Evolutionary conservation across 345 rosid species (phyloP), one percentile per base, ranked within the genome.

Genomic region (Lepidium didymum): DNA sequence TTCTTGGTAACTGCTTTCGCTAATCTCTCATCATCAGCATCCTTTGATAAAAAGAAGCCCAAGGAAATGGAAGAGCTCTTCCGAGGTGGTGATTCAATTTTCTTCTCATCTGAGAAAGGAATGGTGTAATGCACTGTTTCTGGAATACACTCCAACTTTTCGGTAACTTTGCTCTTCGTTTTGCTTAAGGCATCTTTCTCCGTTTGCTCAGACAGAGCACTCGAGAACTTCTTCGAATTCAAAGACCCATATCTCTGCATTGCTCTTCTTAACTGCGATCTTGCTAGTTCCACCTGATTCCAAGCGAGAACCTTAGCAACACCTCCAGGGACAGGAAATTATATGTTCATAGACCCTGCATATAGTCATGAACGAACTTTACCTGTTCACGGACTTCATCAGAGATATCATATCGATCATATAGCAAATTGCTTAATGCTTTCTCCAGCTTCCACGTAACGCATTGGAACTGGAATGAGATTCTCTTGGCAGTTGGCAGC

Each of bases 311-410:
- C 49, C 31, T 74, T 31, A 23, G 29, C 57, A 21, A 36, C 64
- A 43, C 9, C 12, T 62, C 41, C 46, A 49, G 1, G 10, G 16
- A 14, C 10, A 19, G 5, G 1, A 41, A 23, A 72, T n/a, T 7
- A 44, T 13, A 12, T 18, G 38, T 60, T 44, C 14, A 29, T 27
- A 77, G n/a, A n/a, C 3, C 18, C 27, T 23, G 18, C 46, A 42
- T 42, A 42, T 42, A 46, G 23, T 16, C 33, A 50, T 14, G 45
- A 52, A 35, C 1, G 10, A 35, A 25, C 37, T 23, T 29, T 74
- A 91, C 96, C 96, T 91, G 96, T 69, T 94, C 96, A 7, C 77
- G 84, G 33, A 94, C 91, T 77, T 91, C 96, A 69, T 81, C 91
- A 6, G 99, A 87, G 81, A 94, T 86, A 50, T 86, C 83, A 50